Base-by-base conservation (phyloP, 495 filamentous ascomycete species). In the Penicillium taxi region DNA sequence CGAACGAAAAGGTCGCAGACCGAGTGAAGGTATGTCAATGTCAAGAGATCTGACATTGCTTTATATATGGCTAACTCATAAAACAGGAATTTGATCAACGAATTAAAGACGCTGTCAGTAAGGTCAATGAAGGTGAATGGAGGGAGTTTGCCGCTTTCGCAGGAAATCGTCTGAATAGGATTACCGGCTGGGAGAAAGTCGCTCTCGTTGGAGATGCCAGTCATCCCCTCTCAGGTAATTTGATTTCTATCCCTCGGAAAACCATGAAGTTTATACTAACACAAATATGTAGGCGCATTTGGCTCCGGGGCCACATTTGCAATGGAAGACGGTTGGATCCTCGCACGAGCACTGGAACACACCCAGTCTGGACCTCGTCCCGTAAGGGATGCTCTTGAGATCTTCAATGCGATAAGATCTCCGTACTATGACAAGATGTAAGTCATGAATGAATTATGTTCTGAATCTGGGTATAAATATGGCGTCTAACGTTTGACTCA, bases 261-360 rank as follows among this genome's bases (percentile, higher is more conserved):
- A 25, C 9, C 0, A 16, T 20, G 7, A 13, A 21, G 6, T 15
- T 7, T 12, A 11, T 21, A 23, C 30, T 43, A 11, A 46, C 11
- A 9, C 0, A 11, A n/a, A n/a, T 5, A 5, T 9, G n/a, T 33
- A 50, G 47, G 47, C 1, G 61, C 58, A 2, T 67, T 68, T 45
- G 70, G 70, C 0, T 69, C 70, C 1, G 70, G 70, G 0, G 66
- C 70, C 1, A 64, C 63, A 5, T 73, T 73, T 35, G 68, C 70
- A 0, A 61, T 73, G 52, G 64, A 72, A 39, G 70, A 73, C 46
- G 62, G 59, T 9, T 73, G 61, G 59, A 60, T 67, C 23, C 48
- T 73, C 18, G 66, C 65, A 4, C 60, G 55, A 31, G 56, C 63
- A 5, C 49, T 73, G 2, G 61, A 63, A 11, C 41, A 61, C 21